phyloP scores from a whole-genome alignment of 768 basidiomycete genomes.

The Xanthoconium purpureum region DNA sequence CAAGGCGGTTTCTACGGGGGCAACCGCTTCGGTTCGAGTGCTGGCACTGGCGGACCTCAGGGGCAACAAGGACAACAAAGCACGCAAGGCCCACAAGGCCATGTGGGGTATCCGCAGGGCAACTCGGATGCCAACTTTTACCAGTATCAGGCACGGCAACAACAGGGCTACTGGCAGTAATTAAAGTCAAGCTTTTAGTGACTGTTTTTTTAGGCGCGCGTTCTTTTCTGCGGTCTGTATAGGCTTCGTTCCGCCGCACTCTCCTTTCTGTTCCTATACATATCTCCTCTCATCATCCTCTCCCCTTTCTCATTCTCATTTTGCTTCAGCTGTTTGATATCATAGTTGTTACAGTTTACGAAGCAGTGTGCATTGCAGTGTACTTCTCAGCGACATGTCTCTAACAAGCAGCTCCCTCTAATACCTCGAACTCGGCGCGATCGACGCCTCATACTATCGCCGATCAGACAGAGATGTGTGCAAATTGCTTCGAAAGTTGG shows the following conservation, averaged over 20 bases:
- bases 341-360: slow-evolving; percentile 24
- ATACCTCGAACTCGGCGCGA: not conserved
- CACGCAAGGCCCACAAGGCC: slow-evolving; percentile 35
- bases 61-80: slow-evolving; percentile 46
- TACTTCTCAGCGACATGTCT: slow-evolving; percentile 29
- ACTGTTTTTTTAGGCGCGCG: slow-evolving; percentile 1
- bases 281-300: slow-evolving; percentile 4
- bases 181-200: slow-evolving; percentile 11
- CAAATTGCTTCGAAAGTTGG: not conserved
- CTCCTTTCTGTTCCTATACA: slow-evolving; percentile 6
- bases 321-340: slow-evolving; percentile 32
- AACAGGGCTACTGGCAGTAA: slow-evolving; percentile 56
- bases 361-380: slow-evolving; percentile 29
- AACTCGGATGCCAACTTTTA: slow-evolving; percentile 68
- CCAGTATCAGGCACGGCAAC: slow-evolving; percentile 65
- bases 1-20: slow-evolving; percentile 47
- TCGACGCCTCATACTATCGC: not conserved
- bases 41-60: slow-evolving; percentile 45
- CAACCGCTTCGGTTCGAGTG: slow-evolving; percentile 42
- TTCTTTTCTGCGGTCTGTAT: not conserved
- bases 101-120: slow-evolving; percentile 50
- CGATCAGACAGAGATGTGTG: too few relatives aligned
- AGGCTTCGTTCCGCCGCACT: slow-evolving; percentile 6
- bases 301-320: slow-evolving; percentile 4
- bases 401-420: slow-evolving; percentile 12